Evolutionary conservation across 2,329 filamentous ascomycete genomes (phyloP).

Genomic region (Sclerotinia trifoliorum): DNA sequence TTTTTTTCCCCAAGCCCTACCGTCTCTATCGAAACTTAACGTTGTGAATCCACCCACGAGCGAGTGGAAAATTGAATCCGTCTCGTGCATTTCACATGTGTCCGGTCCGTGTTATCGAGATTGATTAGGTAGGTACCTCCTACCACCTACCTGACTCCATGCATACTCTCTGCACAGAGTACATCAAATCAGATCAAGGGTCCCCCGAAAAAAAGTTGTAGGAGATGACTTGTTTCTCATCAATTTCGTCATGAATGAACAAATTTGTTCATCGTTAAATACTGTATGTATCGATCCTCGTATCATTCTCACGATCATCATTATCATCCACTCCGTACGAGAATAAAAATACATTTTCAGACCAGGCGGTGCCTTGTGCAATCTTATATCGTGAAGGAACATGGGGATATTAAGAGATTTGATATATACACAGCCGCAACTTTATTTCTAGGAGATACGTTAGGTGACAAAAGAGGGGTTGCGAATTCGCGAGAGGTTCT

Average conservation of each 20-base stretch:
- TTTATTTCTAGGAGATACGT: not conserved
- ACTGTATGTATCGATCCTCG: not conserved
- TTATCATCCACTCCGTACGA: no score
- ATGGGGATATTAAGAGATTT: no score
- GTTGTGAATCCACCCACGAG: not conserved
- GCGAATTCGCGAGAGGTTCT: no score
- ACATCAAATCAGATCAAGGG: not conserved
- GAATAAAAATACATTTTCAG: not conserved
- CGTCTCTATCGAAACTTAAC: no score
- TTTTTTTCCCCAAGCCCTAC: no score
- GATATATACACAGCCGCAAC: not conserved
- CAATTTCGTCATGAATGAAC: not conserved
- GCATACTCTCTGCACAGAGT: no score
- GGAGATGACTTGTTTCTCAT: conserved; percentile 10
- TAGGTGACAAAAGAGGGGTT: no score
- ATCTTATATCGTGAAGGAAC: not conserved
- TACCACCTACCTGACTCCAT: no score
- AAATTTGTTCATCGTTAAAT: no score
- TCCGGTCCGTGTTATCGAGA: conserved; percentile 11
- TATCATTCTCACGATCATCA: no score
- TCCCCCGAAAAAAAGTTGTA: not conserved
- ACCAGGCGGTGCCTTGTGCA: not conserved
- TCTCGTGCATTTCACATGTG: not conserved
- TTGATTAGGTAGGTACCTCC: not conserved
- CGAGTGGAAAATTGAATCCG: no score